Evolutionary conservation across 352 stramenopile species (phyloP), one percentile per base, ranked within the genome.

Genomic region (Phytophthora europaea): DNA sequence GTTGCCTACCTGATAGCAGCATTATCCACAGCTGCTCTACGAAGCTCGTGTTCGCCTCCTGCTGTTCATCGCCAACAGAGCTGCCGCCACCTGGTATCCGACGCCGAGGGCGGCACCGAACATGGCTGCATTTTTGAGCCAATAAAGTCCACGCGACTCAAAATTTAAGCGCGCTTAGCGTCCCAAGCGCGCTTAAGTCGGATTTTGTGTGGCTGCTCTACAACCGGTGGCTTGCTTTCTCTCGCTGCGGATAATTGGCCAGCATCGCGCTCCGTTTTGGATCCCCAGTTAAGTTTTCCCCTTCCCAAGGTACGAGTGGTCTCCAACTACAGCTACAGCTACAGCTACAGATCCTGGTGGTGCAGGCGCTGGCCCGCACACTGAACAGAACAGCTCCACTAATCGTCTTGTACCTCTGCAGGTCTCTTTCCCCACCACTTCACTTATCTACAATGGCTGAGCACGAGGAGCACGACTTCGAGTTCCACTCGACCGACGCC

Each of bases 401-500:
- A 45, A 45, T 18, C 13, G 50, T 61, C 50, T 57, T 40, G 8
- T 16, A 45, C n/a, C 28, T 31, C 28, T 31, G 6, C 23, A 56
- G 71, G 69, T 52, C 57, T 63, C 51, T 66, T 75, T 67, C 53
- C 61, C 55, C 36, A 69, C 33, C 36, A 66, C 34, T 56, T 16
- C 53, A 65, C 34, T 56, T n/a, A 61, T 45, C 52, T 61, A 83
- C 68, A 73, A 89, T 89, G 82, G 70, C 82, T 87, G 84, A 87
- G 40, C 47, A 77, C 28, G 74, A 85, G 66, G 82, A 90, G 55
- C 74, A 90, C 38, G 90, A 97, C 78, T 97, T 94, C 81, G 78
- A 85, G 61, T 95, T 99, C 80, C 95, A 99, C 82, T 97, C 84
- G 69, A 90, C 95, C 78, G 96, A 99, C 87, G 98, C 98, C 73